Evolutionary conservation across 331 rosid genomes (phyloP).

Genomic region (Malus hybrid): DNA sequence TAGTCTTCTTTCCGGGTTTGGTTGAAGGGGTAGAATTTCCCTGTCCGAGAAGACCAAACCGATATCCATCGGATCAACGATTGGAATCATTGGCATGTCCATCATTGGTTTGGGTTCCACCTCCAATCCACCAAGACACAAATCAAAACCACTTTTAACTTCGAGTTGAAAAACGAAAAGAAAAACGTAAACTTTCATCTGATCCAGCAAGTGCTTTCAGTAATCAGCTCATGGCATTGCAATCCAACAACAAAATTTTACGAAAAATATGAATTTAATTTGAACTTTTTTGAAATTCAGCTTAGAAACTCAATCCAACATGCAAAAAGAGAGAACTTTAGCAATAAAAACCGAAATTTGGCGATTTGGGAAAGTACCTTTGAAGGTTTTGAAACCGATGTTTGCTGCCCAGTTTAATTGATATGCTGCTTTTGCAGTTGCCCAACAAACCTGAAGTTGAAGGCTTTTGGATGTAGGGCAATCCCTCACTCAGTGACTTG

Average conservation of each 20-base stretch:
- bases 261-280: not conserved
- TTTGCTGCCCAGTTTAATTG: constrained; percentile 71
- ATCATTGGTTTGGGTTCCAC: constrained; percentile 61
- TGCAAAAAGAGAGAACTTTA: not conserved
- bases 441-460: not conserved
- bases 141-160: not conserved
- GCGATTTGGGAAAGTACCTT: constrained; percentile 36
- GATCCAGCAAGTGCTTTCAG: too few species aligned
- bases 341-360: not conserved
- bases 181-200: not conserved
- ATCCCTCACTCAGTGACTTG: not conserved
- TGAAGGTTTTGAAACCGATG: constrained; percentile 50
- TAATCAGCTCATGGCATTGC: not conserved
- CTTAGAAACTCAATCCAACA: not conserved
- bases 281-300: not conserved
- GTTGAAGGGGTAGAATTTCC: constrained; percentile 34
- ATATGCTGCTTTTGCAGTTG: constrained; percentile 6
- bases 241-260: not conserved
- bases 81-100: constrained; percentile 61
- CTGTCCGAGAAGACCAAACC: constrained; percentile 65
- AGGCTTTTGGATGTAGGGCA: not conserved
- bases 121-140: constrained; percentile 33
- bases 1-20: constrained; percentile 85
- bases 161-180: not conserved
- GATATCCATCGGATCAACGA: constrained; percentile 50